Base-by-base conservation (phyloP, 1,284 basidiomycete species). In the Volvariella volvacea region DNA sequence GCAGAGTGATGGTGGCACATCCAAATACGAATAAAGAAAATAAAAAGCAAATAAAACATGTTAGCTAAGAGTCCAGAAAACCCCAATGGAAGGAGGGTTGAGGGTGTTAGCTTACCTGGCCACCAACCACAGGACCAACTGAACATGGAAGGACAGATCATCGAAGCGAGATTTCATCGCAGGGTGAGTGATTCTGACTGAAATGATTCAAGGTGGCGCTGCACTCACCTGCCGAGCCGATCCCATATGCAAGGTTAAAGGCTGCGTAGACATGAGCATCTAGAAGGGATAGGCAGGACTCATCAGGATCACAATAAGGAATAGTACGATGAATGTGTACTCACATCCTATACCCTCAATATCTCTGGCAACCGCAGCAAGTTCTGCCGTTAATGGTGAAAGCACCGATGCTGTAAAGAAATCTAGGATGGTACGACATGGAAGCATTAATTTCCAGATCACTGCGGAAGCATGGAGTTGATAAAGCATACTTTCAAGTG, bases 81-180 rank as follows among this genome's bases (percentile, higher is more conserved):
- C 43, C 4, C 36, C 48, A n/a, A n/a, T n/a, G 20, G 45, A 38
- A 38, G 22, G 28, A 7, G 31, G 38, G 30, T 31, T 22, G 46
- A 39, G 42, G 22, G 17, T 15, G 12, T 20, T 19, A 33, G 32
- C 48, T 51, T 54, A 76, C 80, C 67, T 85, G 79, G 44, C 84
- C 82, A 34, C 80, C 79, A 32, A 84, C 63, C 22, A 86, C 60
- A 16, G 83, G 83, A 0, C 84, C 84, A 47, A 83, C 82, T 83
- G n/a, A n/a, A n/a, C n/a, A 45, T 45, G 9, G 40, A 39, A 36
- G 45, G 21, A 20, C 22, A 55, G 48, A n/a, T 51, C 37, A 17
- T 37, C 42, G 39, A 21, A 33, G 21, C 3, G 22, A 40, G 10
- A 17, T 20, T 34, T 19, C 41, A 31, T 28, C 14, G 40, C 41